These are phyloP conservation scores for Chrysosporium keratinophilum DNA, from an alignment of 2,329 filamentous ascomycete species.

Conservation along the genomic window DNA sequence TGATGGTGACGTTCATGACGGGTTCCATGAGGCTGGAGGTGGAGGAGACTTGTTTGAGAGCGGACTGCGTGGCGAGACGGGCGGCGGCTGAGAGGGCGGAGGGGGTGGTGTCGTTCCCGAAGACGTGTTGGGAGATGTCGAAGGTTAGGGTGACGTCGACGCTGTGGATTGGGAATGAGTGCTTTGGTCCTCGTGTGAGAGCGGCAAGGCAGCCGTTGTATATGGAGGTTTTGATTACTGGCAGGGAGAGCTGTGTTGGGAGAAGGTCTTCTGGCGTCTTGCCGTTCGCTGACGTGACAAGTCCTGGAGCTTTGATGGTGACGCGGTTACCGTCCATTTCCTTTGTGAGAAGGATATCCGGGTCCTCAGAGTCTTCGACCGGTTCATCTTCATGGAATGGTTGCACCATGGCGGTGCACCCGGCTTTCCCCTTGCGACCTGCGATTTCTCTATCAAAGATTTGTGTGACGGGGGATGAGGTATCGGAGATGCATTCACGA, in stretches of 20 bases:
- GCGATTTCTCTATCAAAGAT: conserved; percentile 70
- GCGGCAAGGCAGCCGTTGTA: conserved; percentile 74
- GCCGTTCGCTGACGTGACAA: conserved; percentile 24
- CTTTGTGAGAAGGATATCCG: conserved; percentile 33
- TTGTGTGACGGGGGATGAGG: conserved; percentile 48
- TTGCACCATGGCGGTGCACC: conserved; percentile 58
- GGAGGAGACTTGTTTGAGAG: conserved; percentile 50
- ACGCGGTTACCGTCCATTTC: conserved; percentile 61
- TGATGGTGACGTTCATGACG: conserved; percentile 82
- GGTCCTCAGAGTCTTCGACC: conserved; percentile 14
- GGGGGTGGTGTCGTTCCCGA: conserved; percentile 55
- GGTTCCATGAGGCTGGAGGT: conserved; percentile 72
- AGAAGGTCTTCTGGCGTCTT: conserved; percentile 12
- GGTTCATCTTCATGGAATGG: conserved; percentile 31
- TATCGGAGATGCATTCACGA: conserved; percentile 62
- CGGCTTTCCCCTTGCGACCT: conserved; percentile 66
- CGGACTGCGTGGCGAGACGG: conserved; percentile 56
- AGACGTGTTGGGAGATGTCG: conserved; percentile 54
- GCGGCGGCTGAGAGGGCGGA: conserved; percentile 59
- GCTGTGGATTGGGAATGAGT: conserved; percentile 68
- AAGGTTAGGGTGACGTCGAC: conserved; percentile 61
- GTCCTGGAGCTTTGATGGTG: conserved; percentile 44
- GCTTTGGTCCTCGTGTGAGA: conserved; percentile 70
- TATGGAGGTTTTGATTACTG: conserved; percentile 46
- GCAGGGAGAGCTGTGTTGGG: conserved; percentile 44